Evolutionary conservation across 257 asterid genomes (phyloP).

Genomic region (Paulownia fortunei): DNA sequence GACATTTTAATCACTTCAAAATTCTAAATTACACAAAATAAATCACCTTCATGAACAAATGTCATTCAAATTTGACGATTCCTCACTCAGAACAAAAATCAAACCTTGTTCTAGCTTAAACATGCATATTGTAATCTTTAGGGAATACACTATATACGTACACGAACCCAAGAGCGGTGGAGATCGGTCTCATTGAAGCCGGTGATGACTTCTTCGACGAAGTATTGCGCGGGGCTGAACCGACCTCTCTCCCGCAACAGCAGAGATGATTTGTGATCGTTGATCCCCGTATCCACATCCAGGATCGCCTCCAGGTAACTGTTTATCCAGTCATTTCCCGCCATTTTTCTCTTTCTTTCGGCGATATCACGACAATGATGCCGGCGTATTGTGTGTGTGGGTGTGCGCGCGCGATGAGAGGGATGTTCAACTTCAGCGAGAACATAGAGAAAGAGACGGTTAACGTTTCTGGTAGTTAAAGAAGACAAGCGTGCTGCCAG

Average conservation of each 20-base stretch:
- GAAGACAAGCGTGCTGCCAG: conserved; percentile 24
- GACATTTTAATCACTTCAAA: not conserved
- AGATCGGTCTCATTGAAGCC: conserved; percentile 89
- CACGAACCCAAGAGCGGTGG: conserved; percentile 84
- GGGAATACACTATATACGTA: conserved; percentile 22
- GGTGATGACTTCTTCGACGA: conserved; percentile 81
- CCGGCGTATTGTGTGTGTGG: conserved; percentile 15
- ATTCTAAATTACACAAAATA: not conserved
- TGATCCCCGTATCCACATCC: conserved; percentile 64
- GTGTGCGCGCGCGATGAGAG: not conserved
- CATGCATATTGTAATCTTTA: not conserved
- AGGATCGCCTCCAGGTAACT: conserved; percentile 84
- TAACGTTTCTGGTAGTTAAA: conserved; percentile 22
- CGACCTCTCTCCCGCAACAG: conserved; percentile 78
- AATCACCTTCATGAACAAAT: not conserved
- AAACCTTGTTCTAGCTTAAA: not conserved
- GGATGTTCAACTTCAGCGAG: not conserved
- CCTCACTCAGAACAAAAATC: not conserved
- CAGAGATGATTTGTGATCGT: conserved; percentile 57
- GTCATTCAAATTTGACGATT: not conserved
- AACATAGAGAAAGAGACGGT: conserved; percentile 21
- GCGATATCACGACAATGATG: not conserved
- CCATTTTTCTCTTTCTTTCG: conserved; percentile 39
- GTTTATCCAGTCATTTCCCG: conserved; percentile 84
- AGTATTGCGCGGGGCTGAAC: conserved; percentile 84